Evolutionary conservation across 257 asterid species (phyloP).

Genomic region (Ehretia macrophylla): DNA sequence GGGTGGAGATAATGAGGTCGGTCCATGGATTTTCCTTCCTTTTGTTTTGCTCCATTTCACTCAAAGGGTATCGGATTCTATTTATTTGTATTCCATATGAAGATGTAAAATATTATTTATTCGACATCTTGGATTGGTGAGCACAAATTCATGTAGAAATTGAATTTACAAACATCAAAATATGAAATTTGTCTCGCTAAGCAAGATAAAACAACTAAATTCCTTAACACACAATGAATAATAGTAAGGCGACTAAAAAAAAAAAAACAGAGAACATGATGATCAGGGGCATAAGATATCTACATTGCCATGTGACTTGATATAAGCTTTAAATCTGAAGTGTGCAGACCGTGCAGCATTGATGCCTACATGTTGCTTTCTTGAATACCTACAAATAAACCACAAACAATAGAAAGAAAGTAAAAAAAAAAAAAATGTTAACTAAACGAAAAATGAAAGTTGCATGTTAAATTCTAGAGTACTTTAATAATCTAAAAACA

Average conservation of each 20-base stretch:
- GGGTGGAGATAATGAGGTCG: no score
- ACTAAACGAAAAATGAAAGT: no score
- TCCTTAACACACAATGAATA: not conserved
- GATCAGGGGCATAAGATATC: not conserved
- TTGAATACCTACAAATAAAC: slow-evolving; percentile 20
- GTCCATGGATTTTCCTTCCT: no score
- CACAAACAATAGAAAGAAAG: not conserved
- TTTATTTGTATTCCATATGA: no score
- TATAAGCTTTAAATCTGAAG: slow-evolving; percentile 12
- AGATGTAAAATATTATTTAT: no score
- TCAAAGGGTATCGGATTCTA: no score
- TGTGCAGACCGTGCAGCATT: slow-evolving; percentile 5
- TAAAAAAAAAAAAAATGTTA: no score
- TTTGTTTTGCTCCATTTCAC: no score
- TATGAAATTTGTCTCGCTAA: no score
- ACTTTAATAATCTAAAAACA: not conserved
- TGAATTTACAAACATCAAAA: no score
- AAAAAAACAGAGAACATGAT: not conserved
- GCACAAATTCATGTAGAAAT: no score
- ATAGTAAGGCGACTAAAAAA: not conserved
- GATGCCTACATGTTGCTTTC: slow-evolving; percentile 6
- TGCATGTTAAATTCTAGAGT: not conserved
- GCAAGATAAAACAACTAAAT: not conserved
- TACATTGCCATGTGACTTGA: slow-evolving; percentile 8
- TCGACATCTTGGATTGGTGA: no score